phyloP scores from a whole-genome alignment of 2,329 filamentous ascomycete species.

The Alternaria sp. region DNA sequence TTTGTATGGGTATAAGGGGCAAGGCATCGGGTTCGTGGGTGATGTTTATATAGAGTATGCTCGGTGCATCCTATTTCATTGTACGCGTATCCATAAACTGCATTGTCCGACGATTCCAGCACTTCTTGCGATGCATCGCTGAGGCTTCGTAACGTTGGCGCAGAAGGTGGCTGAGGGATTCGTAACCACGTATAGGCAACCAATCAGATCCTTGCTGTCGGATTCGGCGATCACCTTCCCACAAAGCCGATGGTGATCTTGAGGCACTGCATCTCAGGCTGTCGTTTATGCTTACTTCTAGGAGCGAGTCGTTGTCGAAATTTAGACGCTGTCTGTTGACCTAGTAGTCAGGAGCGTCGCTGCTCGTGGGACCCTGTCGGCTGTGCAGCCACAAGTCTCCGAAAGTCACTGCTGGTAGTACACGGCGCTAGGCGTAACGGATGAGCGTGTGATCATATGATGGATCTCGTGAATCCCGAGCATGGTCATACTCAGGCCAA shows the following conservation, averaged over 20 bases:
- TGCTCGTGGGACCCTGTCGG: not conserved
- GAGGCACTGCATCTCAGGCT: conserved; percentile 1
- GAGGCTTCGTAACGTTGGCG: conserved; percentile 7
- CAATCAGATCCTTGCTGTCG: conserved; percentile 9
- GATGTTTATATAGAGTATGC: not conserved
- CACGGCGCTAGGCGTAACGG: not conserved
- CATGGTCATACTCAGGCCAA: conserved; percentile 18
- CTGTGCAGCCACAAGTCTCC: not conserved
- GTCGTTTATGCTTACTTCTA: not conserved
- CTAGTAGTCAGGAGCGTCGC: not conserved
- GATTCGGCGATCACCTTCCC: not conserved
- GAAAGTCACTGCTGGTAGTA: not conserved
- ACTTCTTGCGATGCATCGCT: not conserved
- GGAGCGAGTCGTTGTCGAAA: not conserved
- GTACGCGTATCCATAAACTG: conserved; percentile 4
- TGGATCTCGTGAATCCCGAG: conserved; percentile 17
- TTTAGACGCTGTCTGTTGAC: not conserved
- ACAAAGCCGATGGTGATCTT: conserved; percentile 3
- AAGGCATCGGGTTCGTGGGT: not conserved
- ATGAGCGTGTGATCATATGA: conserved; percentile 5
- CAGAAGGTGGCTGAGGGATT: conserved; percentile 14
- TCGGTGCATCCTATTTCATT: not conserved
- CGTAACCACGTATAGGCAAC: conserved; percentile 9
- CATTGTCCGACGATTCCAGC: not conserved
- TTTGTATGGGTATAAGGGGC: not conserved